phyloP scores from a whole-genome alignment of 495 filamentous ascomycete species.

The Penicillium samsonianum region DNA sequence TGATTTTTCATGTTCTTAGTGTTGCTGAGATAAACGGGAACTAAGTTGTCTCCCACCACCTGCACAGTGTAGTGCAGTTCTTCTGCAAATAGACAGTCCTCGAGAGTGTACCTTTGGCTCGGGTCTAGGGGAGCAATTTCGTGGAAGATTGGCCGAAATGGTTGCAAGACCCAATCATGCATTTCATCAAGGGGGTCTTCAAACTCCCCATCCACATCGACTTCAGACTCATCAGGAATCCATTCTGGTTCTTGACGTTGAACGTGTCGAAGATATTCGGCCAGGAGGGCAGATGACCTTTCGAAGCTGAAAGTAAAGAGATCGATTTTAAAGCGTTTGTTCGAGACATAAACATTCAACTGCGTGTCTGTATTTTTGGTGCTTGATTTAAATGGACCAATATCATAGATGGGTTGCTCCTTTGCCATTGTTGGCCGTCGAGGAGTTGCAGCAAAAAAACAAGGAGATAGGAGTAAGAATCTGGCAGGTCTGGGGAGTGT shows the following conservation, averaged over 20 bases:
- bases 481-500: too few species aligned
- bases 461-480: too few species aligned
- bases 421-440: neutral
- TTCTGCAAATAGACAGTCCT: neutral
- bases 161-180: neutral
- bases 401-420: constrained; percentile 8
- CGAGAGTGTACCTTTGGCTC: neutral
- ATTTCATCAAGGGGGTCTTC: constrained; percentile 4
- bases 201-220: constrained; percentile 7
- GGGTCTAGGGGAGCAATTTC: neutral
- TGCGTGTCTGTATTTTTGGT: constrained; percentile 11
- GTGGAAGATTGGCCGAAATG: neutral
- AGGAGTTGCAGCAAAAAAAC: neutral
- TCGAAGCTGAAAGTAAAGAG: constrained; percentile 13
- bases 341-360: constrained; percentile 16
- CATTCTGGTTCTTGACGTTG: constrained; percentile 14
- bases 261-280: constrained; percentile 18
- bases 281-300: constrained; percentile 12
- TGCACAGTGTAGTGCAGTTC: neutral
- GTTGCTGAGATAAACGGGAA: neutral
- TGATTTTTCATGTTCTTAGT: neutral
- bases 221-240: constrained; percentile 10
- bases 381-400: constrained; percentile 21
- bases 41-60: neutral
- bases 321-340: constrained; percentile 20